Conservation (phyloP, 305 asterid species). For the Rubia balearica region DNA sequence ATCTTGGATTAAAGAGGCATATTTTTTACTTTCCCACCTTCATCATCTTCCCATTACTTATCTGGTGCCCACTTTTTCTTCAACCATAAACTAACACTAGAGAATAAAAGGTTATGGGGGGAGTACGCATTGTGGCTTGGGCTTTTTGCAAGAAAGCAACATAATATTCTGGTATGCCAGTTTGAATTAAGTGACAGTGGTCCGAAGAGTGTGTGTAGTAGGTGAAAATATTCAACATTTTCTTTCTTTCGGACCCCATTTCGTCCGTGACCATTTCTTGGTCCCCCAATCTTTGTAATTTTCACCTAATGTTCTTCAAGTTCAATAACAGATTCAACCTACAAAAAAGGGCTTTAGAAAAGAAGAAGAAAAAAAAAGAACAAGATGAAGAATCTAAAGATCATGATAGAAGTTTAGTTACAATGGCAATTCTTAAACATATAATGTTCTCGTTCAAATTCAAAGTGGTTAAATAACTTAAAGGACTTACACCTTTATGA, state of each 20-base stretch:
- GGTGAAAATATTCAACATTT: conserved; percentile 14
- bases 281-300: background rate
- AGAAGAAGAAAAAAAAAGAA: too few species aligned
- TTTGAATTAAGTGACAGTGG: conserved; percentile 9
- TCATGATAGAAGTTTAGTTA: background rate
- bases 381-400: background rate
- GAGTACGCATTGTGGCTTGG: background rate
- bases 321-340: conserved; percentile 1
- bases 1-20: background rate
- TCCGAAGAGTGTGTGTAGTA: conserved; percentile 7
- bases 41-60: background rate
- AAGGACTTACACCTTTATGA: too few species aligned
- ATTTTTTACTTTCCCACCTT: background rate
- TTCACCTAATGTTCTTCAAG: background rate
- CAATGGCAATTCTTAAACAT: too few species aligned
- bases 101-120: background rate
- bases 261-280: conserved; percentile 1
- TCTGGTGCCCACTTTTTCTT: background rate
- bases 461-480: too few species aligned
- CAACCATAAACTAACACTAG: background rate
- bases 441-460: too few species aligned
- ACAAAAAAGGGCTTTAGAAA: background rate
- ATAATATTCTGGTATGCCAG: background rate
- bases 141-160: conserved; percentile 1
- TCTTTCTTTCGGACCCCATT: background rate